Base-by-base conservation (phyloP, 2,329 filamentous ascomycete species). In the Lomentospora prolificans region DNA sequence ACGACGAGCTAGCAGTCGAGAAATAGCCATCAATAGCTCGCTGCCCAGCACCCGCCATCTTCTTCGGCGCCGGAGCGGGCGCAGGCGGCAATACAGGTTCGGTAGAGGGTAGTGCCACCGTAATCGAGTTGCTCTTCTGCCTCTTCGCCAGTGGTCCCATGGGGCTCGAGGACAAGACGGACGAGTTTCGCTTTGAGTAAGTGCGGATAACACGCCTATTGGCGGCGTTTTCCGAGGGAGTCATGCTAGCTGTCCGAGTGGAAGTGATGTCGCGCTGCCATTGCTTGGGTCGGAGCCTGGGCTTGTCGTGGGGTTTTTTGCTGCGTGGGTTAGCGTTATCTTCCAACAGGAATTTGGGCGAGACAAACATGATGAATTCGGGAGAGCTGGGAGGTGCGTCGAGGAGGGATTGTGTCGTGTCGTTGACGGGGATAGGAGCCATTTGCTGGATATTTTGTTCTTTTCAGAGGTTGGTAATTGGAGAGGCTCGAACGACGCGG, bases 141-240 rank as follows among this genome's bases (percentile, higher is more conserved):
- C 53, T 33, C 17, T 55, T 55, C 4, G 27, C 28, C 27, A 44
- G 44, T 9, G 41, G 53, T n/a, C 50, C 25, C 10, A 28, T 22
- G n/a, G 28, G 17, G 5, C 25, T 12, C 22, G 48, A 19, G 3
- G 48, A 9, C 4, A 25, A 27, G 10, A 28, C 22, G 4, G 44
- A 50, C 14, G 39, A n/a, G 39, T 22, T 48, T 31, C 68, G 67
- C 58, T 69, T 71, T 46, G 72, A 70, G 44, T 75, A 75, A 10
- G 72, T 75, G 56, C 70, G 67, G 12, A 72, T 60, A 2, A 58
- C 50, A 24, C 58, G 58, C 10, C 58, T 58, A 33, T 39, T 55
- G 10, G 36, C 3, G 5, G 24, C 22, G 14, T 6, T 14, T 7
- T 4, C 17, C 3, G 19, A 17, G 3, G 30, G 14, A 3, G 17